Base-by-base conservation (phyloP, 2,329 filamentous ascomycete genomes). In the Stemphylium beticola region DNA sequence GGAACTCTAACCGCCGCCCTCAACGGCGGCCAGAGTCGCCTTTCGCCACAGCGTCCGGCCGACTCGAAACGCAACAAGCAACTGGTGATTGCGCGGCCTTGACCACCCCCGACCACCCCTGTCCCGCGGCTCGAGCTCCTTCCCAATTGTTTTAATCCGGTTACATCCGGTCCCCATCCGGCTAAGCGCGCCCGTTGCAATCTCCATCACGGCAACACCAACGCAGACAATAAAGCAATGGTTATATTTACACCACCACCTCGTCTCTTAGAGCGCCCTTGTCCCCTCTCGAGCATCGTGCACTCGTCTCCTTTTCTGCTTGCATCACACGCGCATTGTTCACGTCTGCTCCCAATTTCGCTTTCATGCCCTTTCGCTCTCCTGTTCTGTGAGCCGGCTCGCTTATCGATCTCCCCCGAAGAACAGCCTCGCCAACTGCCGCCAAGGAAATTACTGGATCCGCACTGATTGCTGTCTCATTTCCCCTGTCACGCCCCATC, bases 381-480 rank as follows among this genome's bases (percentile, higher is more conserved):
- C 37, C 41, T 31, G 49, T 14, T 31, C 15, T 22, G 20, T 38
- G 34, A 43, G 24, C 34, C 33, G 32, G 31, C 50, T 60, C 57
- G 57, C 57, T 58, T 58, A 52, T 57, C 54, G 54, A 38, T 41
- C 39, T n/a, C 18, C 40, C 44, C 41, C 45, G 44, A 42, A 38
- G 29, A 55, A 44, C 45, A 34, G 52, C 58, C 55, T 59, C 53
- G 51, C 52, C 52, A 49, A 49, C 26, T 17, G 17, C 41, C 49
- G 55, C 60, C 60, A 58, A 62, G 59, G 9, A 32, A 26, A 22
- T 57, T 57, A 20, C 51, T 49, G 33, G 49, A 54, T 39, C 34
- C 51, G 51, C 48, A 53, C 51, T 50, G 36, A 55, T 56, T 61
- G 20, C 18, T 26, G 42, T 49, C 55, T 60, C 57, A 57, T 57